Conservation (phyloP, 106 monocot genomes). For the Allium sativum region DNA sequence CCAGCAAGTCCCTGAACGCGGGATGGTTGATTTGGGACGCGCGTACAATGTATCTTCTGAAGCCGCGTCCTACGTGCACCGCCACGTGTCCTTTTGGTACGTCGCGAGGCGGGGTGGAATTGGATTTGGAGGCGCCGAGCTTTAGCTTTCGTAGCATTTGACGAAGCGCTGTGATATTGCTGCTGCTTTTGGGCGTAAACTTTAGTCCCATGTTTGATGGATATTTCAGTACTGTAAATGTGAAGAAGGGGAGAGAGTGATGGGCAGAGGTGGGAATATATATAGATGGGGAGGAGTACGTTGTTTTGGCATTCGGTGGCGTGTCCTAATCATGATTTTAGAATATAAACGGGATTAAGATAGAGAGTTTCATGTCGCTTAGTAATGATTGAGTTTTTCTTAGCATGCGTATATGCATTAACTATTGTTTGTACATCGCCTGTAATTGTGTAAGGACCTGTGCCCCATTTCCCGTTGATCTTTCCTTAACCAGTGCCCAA, state of each 20-base stretch:
- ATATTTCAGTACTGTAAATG: neutral
- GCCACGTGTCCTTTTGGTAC: constrained; percentile 27
- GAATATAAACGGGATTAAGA: too few relatives aligned
- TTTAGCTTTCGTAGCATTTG: neutral
- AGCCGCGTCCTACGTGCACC: constrained; percentile 14
- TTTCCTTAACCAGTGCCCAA: too few relatives aligned
- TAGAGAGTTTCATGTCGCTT: too few relatives aligned
- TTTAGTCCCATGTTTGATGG: neutral
- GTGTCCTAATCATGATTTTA: too few relatives aligned
- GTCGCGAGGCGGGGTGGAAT: neutral
- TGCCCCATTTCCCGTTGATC: too few relatives aligned
- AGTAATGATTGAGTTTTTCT: too few relatives aligned
- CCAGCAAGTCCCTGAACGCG: constrained; percentile 11
- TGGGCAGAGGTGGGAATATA: too few relatives aligned
- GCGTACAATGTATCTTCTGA: constrained; percentile 15
- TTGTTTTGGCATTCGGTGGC: too few relatives aligned
- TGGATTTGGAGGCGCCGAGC: neutral
- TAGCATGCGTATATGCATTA: too few relatives aligned
- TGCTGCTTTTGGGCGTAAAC: neutral
- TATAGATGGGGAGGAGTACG: too few relatives aligned
- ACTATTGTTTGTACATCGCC: too few relatives aligned
- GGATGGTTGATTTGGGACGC: constrained; percentile 23
- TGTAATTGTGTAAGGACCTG: too few relatives aligned
- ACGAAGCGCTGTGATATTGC: neutral
- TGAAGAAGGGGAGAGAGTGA: neutral